phyloP scores from a whole-genome alignment of 208 protist genomes.

The Novymonas esmeraldas region DNA sequence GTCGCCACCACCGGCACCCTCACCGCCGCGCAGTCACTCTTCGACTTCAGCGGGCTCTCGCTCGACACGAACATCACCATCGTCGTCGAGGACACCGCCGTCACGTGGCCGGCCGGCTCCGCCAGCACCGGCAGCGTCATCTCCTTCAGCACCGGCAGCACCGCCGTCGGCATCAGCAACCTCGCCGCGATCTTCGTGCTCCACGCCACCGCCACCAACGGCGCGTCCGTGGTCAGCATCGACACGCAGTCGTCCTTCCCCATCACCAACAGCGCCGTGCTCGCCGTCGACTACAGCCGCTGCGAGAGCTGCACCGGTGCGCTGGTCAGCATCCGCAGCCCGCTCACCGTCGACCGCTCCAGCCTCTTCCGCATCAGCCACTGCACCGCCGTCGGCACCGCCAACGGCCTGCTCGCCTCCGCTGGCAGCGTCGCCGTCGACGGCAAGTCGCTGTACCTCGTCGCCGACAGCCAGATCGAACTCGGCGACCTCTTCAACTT shows the following conservation, averaged over 20 bases:
- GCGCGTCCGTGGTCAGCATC: slow-evolving; percentile 15
- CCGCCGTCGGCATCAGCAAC: slow-evolving; percentile 5
- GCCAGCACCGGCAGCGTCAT: slow-evolving; percentile 13
- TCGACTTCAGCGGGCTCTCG: slow-evolving; percentile 24
- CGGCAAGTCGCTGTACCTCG: slow-evolving; percentile 14
- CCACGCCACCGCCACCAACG: slow-evolving; percentile 15
- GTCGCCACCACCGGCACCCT: slow-evolving; percentile 20
- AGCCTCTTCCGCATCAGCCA: slow-evolving; percentile 23
- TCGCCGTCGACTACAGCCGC: slow-evolving; percentile 15
- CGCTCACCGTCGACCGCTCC: slow-evolving; percentile 10
- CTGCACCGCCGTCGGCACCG: neutral
- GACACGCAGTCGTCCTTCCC: slow-evolving; percentile 7
- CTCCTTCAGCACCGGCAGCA: slow-evolving; percentile 13
- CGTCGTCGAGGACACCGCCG: slow-evolving; percentile 13
- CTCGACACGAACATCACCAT: slow-evolving; percentile 20
- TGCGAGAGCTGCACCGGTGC: slow-evolving; percentile 16
- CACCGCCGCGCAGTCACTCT: slow-evolving; percentile 15
- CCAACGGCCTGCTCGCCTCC: slow-evolving; percentile 5
- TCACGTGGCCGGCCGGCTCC: slow-evolving; percentile 10
- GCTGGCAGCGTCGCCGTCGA: slow-evolving; percentile 5
- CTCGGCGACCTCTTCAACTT: slow-evolving; percentile 14
- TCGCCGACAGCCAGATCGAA: slow-evolving; percentile 1
- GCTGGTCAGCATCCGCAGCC: slow-evolving; percentile 3
- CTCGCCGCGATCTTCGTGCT: slow-evolving; percentile 17
- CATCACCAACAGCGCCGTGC: slow-evolving; percentile 6